Evolutionary conservation across 116 monocot genomes (phyloP).

Genomic region (Dioscorea cayenensis): DNA sequence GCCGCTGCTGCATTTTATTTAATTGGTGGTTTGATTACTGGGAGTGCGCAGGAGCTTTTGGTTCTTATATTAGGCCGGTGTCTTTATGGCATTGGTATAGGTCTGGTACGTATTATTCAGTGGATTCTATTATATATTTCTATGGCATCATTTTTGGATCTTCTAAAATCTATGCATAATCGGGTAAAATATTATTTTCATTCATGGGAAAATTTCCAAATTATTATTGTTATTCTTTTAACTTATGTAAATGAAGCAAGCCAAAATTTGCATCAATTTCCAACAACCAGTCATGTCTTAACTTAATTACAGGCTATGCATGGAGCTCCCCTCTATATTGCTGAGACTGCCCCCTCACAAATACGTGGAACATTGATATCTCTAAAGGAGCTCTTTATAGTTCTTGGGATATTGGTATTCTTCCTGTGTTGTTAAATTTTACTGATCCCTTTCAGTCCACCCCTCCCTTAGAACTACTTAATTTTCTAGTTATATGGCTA

Average conservation of each 20-base stretch:
- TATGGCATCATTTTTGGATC: neutral
- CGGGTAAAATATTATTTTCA: neutral
- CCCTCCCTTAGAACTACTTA: neutral
- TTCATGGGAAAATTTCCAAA: neutral
- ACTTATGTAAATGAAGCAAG: too few relatives aligned
- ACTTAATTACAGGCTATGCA: conserved; percentile 76
- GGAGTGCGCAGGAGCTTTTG: conserved; percentile 59
- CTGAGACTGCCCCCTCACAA: conserved; percentile 87
- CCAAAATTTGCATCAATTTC: too few relatives aligned
- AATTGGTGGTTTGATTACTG: conserved; percentile 59
- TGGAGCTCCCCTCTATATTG: conserved; percentile 95
- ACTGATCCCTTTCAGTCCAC: neutral
- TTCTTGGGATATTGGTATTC: conserved; percentile 86
- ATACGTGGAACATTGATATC: conserved; percentile 97
- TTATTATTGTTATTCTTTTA: too few relatives aligned
- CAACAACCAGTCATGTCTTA: neutral
- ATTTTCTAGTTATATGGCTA: conserved; percentile 5
- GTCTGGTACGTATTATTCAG: conserved; percentile 58
- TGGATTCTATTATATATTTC: neutral
- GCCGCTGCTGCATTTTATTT: conserved; percentile 66
- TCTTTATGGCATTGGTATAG: conserved; percentile 86
- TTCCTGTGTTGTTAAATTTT: conserved; percentile 2
- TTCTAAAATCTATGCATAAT: neutral
- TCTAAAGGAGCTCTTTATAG: conserved; percentile 93
- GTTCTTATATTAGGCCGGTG: conserved; percentile 79